Percentiles rank a stretch among this genome's conserved stretches.
These are phyloP conservation scores for Fusarium mexicanum DNA, from an alignment of 2,329 filamentous ascomycete genomes.

Conservation along the genomic window DNA sequence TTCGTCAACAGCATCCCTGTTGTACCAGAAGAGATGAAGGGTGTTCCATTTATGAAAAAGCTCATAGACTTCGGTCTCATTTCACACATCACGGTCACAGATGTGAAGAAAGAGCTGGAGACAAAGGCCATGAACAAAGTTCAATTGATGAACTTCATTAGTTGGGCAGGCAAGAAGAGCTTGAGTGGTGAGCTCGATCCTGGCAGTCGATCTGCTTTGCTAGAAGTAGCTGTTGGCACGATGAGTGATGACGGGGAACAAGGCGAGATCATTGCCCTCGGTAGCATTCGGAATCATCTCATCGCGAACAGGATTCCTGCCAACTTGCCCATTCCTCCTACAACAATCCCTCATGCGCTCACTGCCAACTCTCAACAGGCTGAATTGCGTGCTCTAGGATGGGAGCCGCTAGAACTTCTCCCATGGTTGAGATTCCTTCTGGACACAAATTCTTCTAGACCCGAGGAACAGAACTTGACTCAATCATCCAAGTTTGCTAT, in stretches of 20 bases:
- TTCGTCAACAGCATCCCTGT: constrained; percentile 93
- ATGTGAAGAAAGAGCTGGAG: constrained; percentile 86
- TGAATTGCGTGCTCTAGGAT: constrained; percentile 83
- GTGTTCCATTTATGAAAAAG: constrained; percentile 79
- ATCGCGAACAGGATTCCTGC: constrained; percentile 81
- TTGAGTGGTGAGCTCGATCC: constrained; percentile 76
- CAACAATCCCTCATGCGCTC: constrained; percentile 85
- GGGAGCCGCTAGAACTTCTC: constrained; percentile 84
- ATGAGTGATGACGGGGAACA: constrained; percentile 68
- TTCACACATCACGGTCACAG: constrained; percentile 85
- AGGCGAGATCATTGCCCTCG: constrained; percentile 80
- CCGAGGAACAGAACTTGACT: constrained; percentile 75
- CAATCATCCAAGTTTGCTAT: constrained; percentile 77
- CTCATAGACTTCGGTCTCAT: constrained; percentile 86
- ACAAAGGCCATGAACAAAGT: constrained; percentile 80
- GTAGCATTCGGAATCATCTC: constrained; percentile 78
- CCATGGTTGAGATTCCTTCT: constrained; percentile 87
- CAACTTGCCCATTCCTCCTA: constrained; percentile 81
- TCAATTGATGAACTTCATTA: constrained; percentile 84
- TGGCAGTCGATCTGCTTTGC: constrained; percentile 72
- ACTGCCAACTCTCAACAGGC: constrained; percentile 73
- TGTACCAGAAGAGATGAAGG: constrained; percentile 78
- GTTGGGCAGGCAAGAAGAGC: constrained; percentile 82
- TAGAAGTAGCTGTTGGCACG: constrained; percentile 83
- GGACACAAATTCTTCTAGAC: constrained; percentile 68